Conservation (phyloP, 2,329 filamentous ascomycete species). For the Apiospora aurea region DNA sequence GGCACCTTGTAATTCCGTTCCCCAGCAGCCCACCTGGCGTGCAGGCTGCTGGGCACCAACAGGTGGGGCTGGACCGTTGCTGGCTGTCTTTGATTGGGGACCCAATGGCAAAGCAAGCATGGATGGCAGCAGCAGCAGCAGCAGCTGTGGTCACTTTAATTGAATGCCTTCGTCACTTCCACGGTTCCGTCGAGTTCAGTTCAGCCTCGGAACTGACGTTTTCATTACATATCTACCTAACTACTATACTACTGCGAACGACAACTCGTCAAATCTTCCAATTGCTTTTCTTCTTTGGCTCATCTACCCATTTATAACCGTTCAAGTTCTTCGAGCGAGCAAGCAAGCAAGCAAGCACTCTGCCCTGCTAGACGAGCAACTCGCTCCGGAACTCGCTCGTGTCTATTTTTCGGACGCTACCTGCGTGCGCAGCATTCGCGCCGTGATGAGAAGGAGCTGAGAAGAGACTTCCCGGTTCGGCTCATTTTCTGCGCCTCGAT, state of each 20-base stretch:
- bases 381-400: conserved; percentile 20
- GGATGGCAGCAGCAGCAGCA: no score
- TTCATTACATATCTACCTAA: not conserved
- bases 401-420: conserved; percentile 20
- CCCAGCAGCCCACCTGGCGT: not conserved
- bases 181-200: not conserved
- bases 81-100: not conserved
- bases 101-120: not conserved
- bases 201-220: conserved; percentile 24
- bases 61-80: not conserved
- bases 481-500: conserved; percentile 42
- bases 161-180: conserved; percentile 8
- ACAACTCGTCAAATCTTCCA: not conserved
- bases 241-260: not conserved
- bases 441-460: conserved; percentile 39
- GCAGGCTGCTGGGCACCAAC: not conserved
- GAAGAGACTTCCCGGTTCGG: conserved; percentile 44
- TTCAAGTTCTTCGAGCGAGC: not conserved
- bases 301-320: not conserved
- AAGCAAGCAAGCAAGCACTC: not conserved
- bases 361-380: not conserved
- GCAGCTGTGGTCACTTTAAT: not conserved
- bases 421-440: conserved; percentile 27
- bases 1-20: not conserved
- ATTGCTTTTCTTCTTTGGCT: not conserved